Evolutionary conservation across 441 rosid species (phyloP).

Genomic region (Isatis lusitanica): DNA sequence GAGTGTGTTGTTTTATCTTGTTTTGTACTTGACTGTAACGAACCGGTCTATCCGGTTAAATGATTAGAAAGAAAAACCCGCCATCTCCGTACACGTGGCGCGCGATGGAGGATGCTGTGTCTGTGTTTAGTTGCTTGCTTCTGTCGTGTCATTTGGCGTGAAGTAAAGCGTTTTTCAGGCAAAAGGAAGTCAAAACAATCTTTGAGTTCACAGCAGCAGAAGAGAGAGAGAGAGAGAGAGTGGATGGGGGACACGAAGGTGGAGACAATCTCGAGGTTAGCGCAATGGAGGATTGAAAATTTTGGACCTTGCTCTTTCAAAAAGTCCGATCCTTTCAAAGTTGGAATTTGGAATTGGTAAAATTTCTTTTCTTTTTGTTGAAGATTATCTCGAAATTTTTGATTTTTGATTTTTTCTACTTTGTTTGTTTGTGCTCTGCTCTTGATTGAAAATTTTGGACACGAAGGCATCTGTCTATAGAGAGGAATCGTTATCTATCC

Average conservation of each 20-base stretch:
- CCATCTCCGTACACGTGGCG: slow-evolving; percentile 34
- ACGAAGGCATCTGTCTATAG: slow-evolving; percentile 74
- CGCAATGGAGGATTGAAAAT: slow-evolving; percentile 90
- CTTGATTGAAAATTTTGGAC: not conserved
- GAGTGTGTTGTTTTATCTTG: not conserved
- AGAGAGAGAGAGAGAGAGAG: not conserved
- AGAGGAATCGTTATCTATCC: slow-evolving; percentile 73
- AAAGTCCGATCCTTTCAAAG: slow-evolving; percentile 84
- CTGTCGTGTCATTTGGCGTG: slow-evolving; percentile 26
- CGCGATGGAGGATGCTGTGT: not conserved
- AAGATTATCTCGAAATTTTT: not conserved
- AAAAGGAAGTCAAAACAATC: slow-evolving; percentile 30
- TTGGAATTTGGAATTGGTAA: slow-evolving; percentile 97
- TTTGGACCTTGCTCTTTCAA: slow-evolving; percentile 75
- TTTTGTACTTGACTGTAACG: not conserved
- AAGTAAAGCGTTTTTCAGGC: slow-evolving; percentile 25
- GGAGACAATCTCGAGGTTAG: slow-evolving; percentile 85
- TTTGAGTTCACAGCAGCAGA: not conserved
- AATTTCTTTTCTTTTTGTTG: not conserved
- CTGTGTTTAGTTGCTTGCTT: slow-evolving; percentile 26
- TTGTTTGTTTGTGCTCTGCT: not conserved
- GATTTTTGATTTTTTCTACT: not conserved
- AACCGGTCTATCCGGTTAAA: slow-evolving; percentile 19
- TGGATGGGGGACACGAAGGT: slow-evolving; percentile 79
- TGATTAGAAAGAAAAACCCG: not conserved